Evolutionary conservation across 225 moss, liverwort and hornwort species (phyloP), one percentile per base, ranked within the genome.

Genomic region (Takakia lepidozioides): DNA sequence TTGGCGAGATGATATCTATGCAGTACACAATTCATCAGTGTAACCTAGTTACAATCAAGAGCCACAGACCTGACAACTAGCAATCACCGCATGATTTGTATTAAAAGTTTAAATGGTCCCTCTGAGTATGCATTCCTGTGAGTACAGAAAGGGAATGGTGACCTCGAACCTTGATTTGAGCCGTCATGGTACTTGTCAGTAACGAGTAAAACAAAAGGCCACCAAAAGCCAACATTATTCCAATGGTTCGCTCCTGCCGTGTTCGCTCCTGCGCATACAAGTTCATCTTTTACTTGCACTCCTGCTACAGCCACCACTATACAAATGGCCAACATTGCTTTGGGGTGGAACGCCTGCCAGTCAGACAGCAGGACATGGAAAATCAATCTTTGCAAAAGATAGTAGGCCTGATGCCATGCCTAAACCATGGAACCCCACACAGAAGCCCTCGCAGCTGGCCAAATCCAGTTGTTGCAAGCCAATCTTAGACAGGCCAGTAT

Each of bases 171-270:
- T 82, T 82, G 35, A 82, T 76, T 77, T 82, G 82, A 18, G 82
- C 82, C 19, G 82, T 82, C 82, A 82, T 66, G 21, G 82, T 82
- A 67, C 82, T 82, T 20, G 82, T 82, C 55, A 82, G 82, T 66
- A 82, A 82, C 22, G 82, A 82, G 57, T 82, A 82, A 51, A 82
- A 82, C 51, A 82, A 61, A 35, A 82, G 77, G 47, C 82, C 82
- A 38, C 82, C 82, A 70, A 82, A 77, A 54, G 82, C 82, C 44
- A 82, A 24, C 49, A 73, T 66, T 23, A 82, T 69, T 49, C 82
- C 82, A 64, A 82, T 82, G 46, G 82, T 70, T 37, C 82, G 82
- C 16, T 76, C 82, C 52, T 72, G 57, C 51, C 40, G 73, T 54
- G 82, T 39, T 42, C 22, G 77, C 56, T 82, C 82, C 82, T 82